Base-by-base conservation (phyloP, 2,329 filamentous ascomycete species). In the Samsoniella hepiali region DNA sequence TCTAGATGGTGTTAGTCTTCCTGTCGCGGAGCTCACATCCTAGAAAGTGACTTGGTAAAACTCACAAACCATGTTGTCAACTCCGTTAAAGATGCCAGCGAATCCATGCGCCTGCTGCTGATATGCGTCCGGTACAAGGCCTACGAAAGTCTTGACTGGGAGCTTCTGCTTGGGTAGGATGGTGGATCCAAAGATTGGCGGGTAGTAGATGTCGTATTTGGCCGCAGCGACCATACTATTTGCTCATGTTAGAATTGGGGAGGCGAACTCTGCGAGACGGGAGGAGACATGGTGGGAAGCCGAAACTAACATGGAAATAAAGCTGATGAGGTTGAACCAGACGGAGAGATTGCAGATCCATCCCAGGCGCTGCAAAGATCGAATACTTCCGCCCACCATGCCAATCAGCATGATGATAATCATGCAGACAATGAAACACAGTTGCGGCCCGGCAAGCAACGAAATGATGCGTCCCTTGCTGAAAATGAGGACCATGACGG, bases 331-430 rank as follows among this genome's bases (percentile, higher is more conserved):
- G 64, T 84, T 85, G 57, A 85, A 69, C 81, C 81, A 86, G n/a
- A 86, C 79, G 0, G 82, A 78, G n/a, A 80, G 68, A 64, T 84
- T 85, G 22, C 83, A 82, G 0, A 86, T 71, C 79, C 81, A 85
- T 5, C 81, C 80, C 54, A 83, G 81, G 8, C 76, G 74, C 68
- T 83, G 78, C 47, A 86, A 72, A 0, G 82, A 84, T 8, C 84
- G 77, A 49, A 87, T 81, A 66, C 85, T 83, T 3, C 82, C 81
- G 5, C 85, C 66, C 4, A 84, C 31, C 58, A 84, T 81, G n/a
- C 84, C 83, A 17, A 75, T 74, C 5, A 78, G 69, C 63, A 78
- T 77, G 68, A 81, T 83, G 27, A 86, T 76, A 27, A 84, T 68
- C 11, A 80, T 77, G 66, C 82, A 84, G 10, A 80, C 77, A 49